phyloP scores from a whole-genome alignment of 106 monocot genomes.

The Cymbidium sinense region DNA sequence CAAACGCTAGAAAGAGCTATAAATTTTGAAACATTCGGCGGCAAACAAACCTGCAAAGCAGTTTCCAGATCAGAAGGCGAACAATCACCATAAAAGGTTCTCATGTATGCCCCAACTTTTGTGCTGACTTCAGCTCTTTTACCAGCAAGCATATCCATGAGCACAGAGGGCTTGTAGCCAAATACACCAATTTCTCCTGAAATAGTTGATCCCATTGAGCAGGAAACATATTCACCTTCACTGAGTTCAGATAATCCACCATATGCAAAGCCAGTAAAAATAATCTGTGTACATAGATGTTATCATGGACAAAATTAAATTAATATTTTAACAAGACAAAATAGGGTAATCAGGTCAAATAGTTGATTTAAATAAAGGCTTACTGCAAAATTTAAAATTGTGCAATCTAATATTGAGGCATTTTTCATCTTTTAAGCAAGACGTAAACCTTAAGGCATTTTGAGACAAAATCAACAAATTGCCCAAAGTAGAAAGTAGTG shows the following conservation, averaged over 20 bases:
- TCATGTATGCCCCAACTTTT: constrained; percentile 91
- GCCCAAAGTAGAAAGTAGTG: too few relatives aligned
- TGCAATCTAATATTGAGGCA: too few relatives aligned
- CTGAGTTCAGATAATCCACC: constrained; percentile 93
- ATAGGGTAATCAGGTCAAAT: not conserved
- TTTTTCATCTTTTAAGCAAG: too few relatives aligned
- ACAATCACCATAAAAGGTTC: constrained; percentile 95
- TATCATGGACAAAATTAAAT: not conserved
- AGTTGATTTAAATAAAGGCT: not conserved
- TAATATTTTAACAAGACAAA: not conserved
- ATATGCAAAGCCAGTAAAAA: constrained; percentile 96
- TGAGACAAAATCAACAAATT: too few relatives aligned
- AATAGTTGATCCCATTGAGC: constrained; percentile 97
- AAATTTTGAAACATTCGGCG: not conserved
- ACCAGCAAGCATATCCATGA: constrained; percentile 99
- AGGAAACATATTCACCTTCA: constrained; percentile 95
- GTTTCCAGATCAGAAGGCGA: constrained; percentile 92
- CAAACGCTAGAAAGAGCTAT: not conserved
- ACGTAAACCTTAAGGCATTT: too few relatives aligned
- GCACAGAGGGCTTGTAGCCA: constrained; percentile 90
- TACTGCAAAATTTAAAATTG: not conserved
- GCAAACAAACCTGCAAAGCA: constrained; percentile 74
- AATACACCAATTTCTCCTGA: constrained; percentile 94
- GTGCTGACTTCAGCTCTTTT: constrained; percentile 96
- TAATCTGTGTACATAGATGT: constrained; percentile 41